Base-by-base conservation (phyloP, 768 basidiomycete genomes). In the Auricularia sp. region DNA sequence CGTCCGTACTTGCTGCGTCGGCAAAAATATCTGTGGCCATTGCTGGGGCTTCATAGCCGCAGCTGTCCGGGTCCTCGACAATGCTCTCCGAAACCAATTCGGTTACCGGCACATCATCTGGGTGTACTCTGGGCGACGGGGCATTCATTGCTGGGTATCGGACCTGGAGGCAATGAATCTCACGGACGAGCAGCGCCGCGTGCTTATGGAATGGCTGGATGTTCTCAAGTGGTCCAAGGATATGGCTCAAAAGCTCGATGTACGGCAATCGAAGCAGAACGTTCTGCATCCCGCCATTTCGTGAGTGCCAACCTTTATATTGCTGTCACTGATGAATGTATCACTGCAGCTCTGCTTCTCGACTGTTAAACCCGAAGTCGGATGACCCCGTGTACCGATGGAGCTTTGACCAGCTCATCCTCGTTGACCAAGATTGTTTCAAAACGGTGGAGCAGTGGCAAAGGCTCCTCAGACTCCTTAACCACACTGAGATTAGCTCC, bases 101-200 rank as follows among this genome's bases (percentile, higher is more conserved):
- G 95, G 94, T 6, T 99, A 89, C 75, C 77, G 83, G 58, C 87
- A 93, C 70, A 82, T 98, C 34, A 79, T 99, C 12, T 99, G 96
- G 96, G 95, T 98, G 36, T 99, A 98, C 75, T 98, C 97, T 7
- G 97, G 97, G 65, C 88, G 97, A 43, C 89, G 97, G 76, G 97
- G 97, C 62, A 99, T 99, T 68, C 97, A 99, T 80, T 81, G 93
- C 73, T 99, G 97, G 97, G 86, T 99, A 67, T 92, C 90, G 2
- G 97, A 99, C 74, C 77, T 82, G 42, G 84, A 88, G 64, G 97
- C 96, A 2, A 83, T 98, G 80, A 86, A 83, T 63, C 80, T 98
- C 60, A 95, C 91, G 10, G 97, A 99, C 71, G 92, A 96, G 64
- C 87, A 96, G 74, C 80, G 97, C 34, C 87, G 83, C 72, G 84